Conservation (phyloP, 345 rosid genomes). For the Limnanthes douglasii region DNA sequence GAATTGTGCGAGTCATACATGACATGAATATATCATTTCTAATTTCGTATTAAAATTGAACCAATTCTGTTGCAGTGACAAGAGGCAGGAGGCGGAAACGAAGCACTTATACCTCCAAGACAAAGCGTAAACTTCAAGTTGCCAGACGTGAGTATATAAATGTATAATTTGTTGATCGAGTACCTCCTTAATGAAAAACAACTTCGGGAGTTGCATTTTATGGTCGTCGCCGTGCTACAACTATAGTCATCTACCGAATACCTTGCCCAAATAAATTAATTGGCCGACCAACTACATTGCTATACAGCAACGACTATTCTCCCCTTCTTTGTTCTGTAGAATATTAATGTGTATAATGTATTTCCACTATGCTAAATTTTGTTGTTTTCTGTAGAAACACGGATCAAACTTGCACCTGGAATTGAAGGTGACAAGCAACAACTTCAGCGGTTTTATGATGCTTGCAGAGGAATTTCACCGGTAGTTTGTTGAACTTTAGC, state of each 20-base stretch:
- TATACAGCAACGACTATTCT: slow-evolving; percentile 10
- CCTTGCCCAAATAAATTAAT: too few relatives aligned
- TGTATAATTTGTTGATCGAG: too few relatives aligned
- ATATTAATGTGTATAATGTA: slow-evolving; percentile 1
- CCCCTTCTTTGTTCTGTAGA: background rate
- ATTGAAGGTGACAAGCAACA: slow-evolving; percentile 66
- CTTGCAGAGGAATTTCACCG: slow-evolving; percentile 94
- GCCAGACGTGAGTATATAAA: slow-evolving; percentile 62
- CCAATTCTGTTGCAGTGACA: slow-evolving; percentile 41
- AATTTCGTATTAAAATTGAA: slow-evolving; percentile 18
- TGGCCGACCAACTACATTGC: too few relatives aligned
- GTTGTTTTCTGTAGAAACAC: slow-evolving; percentile 40
- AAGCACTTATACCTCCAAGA: slow-evolving; percentile 22
- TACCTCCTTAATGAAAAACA: too few relatives aligned
- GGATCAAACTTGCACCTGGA: slow-evolving; percentile 58
- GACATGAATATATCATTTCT: background rate
- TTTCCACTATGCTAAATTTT: background rate
- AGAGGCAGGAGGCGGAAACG: slow-evolving; percentile 69
- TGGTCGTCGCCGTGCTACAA: too few relatives aligned
- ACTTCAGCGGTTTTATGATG: slow-evolving; percentile 76
- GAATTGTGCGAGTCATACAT: slow-evolving; percentile 5
- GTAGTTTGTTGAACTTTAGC: too few relatives aligned
- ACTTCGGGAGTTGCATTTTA: too few relatives aligned
- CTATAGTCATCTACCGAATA: too few relatives aligned
- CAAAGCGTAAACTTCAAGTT: slow-evolving; percentile 52